These are phyloP conservation scores for Metarhizium humberi DNA, from an alignment of 2,329 filamentous ascomycete species.

Conservation along the genomic window DNA sequence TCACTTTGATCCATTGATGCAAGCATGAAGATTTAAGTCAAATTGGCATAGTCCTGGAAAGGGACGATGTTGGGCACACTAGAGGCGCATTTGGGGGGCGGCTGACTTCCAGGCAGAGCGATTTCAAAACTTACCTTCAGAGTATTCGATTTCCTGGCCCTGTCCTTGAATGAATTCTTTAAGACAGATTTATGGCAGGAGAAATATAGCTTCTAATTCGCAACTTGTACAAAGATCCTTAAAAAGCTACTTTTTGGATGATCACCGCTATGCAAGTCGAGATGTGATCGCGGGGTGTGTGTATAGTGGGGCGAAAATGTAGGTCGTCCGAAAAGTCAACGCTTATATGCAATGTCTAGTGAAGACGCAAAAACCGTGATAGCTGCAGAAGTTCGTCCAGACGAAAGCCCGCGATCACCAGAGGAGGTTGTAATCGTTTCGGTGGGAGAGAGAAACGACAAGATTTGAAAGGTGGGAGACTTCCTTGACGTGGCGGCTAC, in stretches of 20 bases:
- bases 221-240: background rate
- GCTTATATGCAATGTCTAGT: background rate
- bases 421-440: background rate
- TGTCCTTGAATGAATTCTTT: background rate
- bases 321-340: background rate
- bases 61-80: no score
- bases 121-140: background rate
- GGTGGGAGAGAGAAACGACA: background rate
- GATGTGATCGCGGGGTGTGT: constrained; percentile 4
- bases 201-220: background rate
- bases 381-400: background rate
- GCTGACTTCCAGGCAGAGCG: no score
- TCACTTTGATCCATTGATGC: background rate
- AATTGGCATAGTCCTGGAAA: no score
- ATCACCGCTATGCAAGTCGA: constrained; percentile 5
- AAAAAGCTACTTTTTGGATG: background rate
- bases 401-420: background rate
- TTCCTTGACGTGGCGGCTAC: background rate
- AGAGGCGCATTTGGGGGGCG: no score
- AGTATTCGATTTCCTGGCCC: background rate
- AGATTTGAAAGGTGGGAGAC: background rate
- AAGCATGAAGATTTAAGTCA: background rate
- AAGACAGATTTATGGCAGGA: background rate
- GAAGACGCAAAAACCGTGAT: background rate
- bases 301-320: background rate